phyloP scores from a whole-genome alignment of 352 stramenopile genomes.

The Pythium dissotocum region DNA sequence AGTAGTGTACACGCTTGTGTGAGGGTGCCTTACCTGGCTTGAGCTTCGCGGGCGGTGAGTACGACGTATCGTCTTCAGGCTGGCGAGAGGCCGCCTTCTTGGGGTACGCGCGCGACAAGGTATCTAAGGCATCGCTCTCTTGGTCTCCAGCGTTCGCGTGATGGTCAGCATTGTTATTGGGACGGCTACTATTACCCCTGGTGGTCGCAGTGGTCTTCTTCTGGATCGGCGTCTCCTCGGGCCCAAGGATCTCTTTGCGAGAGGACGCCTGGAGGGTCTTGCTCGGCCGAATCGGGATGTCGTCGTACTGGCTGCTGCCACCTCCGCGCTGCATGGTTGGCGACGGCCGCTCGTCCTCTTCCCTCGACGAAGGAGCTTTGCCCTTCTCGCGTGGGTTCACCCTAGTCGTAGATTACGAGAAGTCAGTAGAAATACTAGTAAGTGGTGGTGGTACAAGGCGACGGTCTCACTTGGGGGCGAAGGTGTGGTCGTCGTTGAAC shows the following conservation, averaged over 20 bases:
- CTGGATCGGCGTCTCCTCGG: conserved; percentile 24
- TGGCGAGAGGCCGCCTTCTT: conserved; percentile 40
- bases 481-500: conserved; percentile 79
- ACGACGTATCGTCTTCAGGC: conserved; percentile 23
- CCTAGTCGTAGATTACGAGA: conserved; percentile 22
- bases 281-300: conserved; percentile 49
- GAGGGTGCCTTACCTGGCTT: conserved; percentile 42
- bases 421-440: background rate
- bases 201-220: conserved; percentile 23
- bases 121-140: conserved; percentile 55
- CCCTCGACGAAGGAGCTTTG: conserved; percentile 43
- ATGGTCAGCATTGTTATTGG: conserved; percentile 63
- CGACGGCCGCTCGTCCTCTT: conserved; percentile 42
- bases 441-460: no score
- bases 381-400: conserved; percentile 44
- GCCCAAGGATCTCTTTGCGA: conserved; percentile 31
- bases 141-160: conserved; percentile 31
- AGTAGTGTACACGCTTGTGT: background rate
- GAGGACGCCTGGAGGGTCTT: conserved; percentile 27
- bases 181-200: conserved; percentile 26
- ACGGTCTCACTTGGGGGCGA: conserved; percentile 60
- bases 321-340: conserved; percentile 16
- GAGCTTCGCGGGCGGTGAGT: conserved; percentile 31
- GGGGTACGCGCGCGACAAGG: conserved; percentile 61
- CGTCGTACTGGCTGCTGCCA: conserved; percentile 32